A percentile compares a stretch with the other conserved stretches of the same genome.
Evolutionary conservation across 129 eudicot genomes (phyloP).

Genomic region (Apium graveolens): DNA sequence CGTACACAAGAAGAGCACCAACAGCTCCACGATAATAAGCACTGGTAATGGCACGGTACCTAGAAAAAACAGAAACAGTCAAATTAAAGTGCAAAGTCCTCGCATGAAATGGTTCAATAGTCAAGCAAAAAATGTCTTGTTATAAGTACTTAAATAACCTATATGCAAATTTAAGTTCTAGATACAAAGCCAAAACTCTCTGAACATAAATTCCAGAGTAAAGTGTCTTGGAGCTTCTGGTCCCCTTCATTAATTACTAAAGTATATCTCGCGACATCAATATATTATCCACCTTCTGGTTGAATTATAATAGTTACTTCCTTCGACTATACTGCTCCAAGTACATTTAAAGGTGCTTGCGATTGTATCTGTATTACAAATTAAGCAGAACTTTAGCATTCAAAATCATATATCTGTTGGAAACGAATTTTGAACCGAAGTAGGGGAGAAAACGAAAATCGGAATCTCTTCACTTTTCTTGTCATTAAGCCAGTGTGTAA

Average conservation of each 20-base stretch:
- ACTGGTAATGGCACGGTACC: conserved; percentile 11
- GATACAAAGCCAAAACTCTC: not conserved
- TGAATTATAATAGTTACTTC: not conserved
- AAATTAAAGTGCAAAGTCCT: not conserved
- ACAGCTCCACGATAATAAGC: conserved; percentile 9
- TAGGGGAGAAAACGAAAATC: no score
- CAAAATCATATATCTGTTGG: no score
- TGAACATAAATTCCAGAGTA: not conserved
- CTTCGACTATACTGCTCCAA: not conserved
- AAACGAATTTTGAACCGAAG: no score
- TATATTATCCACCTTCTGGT: not conserved
- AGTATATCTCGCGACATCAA: no score
- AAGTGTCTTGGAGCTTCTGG: not conserved
- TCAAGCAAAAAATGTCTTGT: not conserved
- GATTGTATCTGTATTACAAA: not conserved
- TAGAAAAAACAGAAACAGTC: not conserved
- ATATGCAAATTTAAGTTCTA: not conserved
- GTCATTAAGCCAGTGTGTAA: no score
- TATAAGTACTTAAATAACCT: not conserved
- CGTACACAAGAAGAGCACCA: conserved; percentile 11
- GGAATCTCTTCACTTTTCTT: no score
- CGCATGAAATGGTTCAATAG: not conserved
- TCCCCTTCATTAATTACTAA: no score
- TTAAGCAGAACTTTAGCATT: no score
- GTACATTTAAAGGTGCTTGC: no score